phyloP scores from a whole-genome alignment of 768 basidiomycete species.

The Cytidiella melzeri region DNA sequence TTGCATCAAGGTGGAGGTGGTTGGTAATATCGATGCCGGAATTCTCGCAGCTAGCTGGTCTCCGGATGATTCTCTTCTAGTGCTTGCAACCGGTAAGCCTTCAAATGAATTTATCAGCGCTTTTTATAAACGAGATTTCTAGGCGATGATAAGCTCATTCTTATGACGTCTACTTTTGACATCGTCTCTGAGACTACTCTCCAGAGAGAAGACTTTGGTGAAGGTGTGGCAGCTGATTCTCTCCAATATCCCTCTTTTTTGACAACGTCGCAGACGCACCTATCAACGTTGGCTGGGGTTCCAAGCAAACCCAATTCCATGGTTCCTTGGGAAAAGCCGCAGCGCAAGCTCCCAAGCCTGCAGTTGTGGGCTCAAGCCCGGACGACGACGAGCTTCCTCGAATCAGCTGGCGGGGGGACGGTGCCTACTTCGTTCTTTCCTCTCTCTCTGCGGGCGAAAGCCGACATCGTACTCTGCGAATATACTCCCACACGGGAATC shows the following conservation, averaged over 20 bases:
- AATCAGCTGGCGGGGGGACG: conserved; percentile 94
- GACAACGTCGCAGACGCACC: conserved; percentile 56
- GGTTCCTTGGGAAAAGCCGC: conserved; percentile 89
- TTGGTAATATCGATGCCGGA: conserved; percentile 83
- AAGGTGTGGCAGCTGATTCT: conserved; percentile 43
- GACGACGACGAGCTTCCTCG: conserved; percentile 68
- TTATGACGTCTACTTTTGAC: conserved; percentile 88
- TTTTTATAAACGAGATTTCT: too few relatives aligned
- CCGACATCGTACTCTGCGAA: conserved; percentile 49
- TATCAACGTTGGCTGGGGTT: conserved; percentile 97
- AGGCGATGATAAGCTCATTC: conserved; percentile 75
- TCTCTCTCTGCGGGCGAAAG: conserved; percentile 40
- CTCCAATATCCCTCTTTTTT: background rate
- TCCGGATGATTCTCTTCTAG: conserved; percentile 86
- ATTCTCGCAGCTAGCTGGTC: conserved; percentile 83
- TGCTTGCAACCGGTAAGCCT: conserved; percentile 66
- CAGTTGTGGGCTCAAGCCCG: conserved; percentile 46
- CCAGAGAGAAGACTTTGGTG: conserved; percentile 74
- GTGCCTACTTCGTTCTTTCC: conserved; percentile 81
- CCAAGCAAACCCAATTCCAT: conserved; percentile 95
- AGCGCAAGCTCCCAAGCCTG: conserved; percentile 44
- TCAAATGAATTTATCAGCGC: background rate
- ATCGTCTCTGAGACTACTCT: conserved; percentile 76
- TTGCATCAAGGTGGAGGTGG: conserved; percentile 72
- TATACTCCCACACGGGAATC: conserved; percentile 67